Base-by-base conservation (phyloP, 768 basidiomycete genomes). In the Rossbeevera mucosa region DNA sequence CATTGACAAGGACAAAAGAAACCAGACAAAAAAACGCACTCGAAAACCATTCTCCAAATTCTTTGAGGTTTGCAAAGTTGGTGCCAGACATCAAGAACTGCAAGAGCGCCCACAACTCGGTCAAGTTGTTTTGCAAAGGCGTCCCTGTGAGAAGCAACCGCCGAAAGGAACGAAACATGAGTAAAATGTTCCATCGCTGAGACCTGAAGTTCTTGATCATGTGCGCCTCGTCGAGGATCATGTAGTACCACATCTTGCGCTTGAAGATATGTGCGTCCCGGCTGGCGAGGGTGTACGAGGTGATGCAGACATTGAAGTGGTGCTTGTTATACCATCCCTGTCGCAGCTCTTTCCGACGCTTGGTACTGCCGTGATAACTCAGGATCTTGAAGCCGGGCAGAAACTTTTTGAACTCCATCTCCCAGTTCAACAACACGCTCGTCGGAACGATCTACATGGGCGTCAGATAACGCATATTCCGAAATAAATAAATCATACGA, bases 151-250 rank as follows among this genome's bases (percentile, higher is more conserved):
- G 72, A 47, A 98, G 80, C 36, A 99, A 75, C 12, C 96, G 85
- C 26, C 89, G 81, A 64, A 87, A 88, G 9, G 87, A 88, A 26
- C 86, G 80, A 69, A 95, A 94, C 79, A 91, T 88, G 12, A 95
- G 77, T 9, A 96, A 71, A 26, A 85, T 91, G 61, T 91, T 91
- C 93, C 94, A 96, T 31, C 94, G 80, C 65, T 96, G 91, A 0
- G 89, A 91, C 64, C 85, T 85, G 74, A 94, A 95, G 67, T 96
- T 96, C 73, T 94, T 94, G 82, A 96, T 94, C 83, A 94, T 95
- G 64, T 96, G 93, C 7, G 93, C 94, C 69, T 96, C 93, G 65
- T 96, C 93, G 5, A 96, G 82, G 50, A 96, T 83, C 87, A 96
- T 90, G 62, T 96, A 96, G 64, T 93, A 91, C 94, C 94, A 95